Percentiles rank a stretch among this genome's conserved stretches.
Conservation (phyloP, 1,284 basidiomycete species). For the Prillingera fragicola region DNA sequence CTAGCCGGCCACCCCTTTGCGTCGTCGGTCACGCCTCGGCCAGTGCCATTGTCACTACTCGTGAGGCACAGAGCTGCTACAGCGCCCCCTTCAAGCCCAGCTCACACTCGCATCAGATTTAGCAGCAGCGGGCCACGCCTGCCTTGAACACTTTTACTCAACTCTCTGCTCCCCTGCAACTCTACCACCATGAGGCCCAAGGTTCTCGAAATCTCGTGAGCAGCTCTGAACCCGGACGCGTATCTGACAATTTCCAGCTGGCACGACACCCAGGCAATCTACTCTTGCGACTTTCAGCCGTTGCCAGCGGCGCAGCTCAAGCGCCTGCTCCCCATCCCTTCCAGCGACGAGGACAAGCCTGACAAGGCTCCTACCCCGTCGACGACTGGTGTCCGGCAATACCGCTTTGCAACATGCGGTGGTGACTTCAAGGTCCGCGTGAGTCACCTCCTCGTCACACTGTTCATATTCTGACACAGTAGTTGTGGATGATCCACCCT, state of each 20-base stretch:
- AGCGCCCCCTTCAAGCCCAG: too few species aligned
- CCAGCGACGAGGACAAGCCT: constrained; percentile 27
- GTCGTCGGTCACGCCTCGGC: too few species aligned
- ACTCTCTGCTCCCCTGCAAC: too few species aligned
- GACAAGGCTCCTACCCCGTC: constrained; percentile 16
- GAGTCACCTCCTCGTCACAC: constrained; percentile 44
- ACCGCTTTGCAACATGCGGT: constrained; percentile 88
- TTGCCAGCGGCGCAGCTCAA: constrained; percentile 49
- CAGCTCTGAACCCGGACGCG: constrained; percentile 3
- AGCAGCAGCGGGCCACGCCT: too few species aligned
- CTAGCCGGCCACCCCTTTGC: too few species aligned
- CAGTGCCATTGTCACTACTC: too few species aligned
- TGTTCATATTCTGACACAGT: constrained; percentile 2
- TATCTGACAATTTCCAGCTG: constrained; percentile 50
- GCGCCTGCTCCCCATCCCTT: constrained; percentile 42
- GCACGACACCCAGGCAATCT: constrained; percentile 89
- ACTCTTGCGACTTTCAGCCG: constrained; percentile 89
- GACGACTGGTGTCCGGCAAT: constrained; percentile 54
- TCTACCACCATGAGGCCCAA: constrained; percentile 46
- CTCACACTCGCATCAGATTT: too few species aligned
- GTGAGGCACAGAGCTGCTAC: too few species aligned
- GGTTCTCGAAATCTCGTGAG: constrained; percentile 47
- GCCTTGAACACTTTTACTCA: too few species aligned
- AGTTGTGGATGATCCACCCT: constrained; percentile 94
- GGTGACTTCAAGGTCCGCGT: constrained; percentile 97